Conservation (phyloP, 2,329 filamentous ascomycete species). For the Blumeriella jaapii region DNA sequence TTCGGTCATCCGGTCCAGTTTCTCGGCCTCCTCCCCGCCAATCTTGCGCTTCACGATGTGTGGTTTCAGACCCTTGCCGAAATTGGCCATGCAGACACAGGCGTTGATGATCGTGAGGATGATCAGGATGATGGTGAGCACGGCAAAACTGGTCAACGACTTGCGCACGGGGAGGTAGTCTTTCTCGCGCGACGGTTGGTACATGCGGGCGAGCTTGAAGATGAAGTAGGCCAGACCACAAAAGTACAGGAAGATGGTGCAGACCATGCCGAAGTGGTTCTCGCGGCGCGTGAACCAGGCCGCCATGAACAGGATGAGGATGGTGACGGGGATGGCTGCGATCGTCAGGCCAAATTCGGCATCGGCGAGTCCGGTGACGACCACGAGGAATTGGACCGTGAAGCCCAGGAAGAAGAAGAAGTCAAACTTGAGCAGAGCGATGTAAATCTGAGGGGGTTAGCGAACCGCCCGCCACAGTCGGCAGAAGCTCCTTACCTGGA, state of each 20-base stretch:
- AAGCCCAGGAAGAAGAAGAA: conserved; percentile 99
- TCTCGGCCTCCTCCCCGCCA: conserved; percentile 35
- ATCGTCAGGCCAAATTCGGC: conserved; percentile 79
- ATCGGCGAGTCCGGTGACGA: conserved; percentile 59
- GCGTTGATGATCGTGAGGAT: conserved; percentile 81
- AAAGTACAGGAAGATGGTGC: conserved; percentile 75
- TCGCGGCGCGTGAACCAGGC: conserved; percentile 79
- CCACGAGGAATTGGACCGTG: conserved; percentile 93
- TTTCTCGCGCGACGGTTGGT: conserved; percentile 45
- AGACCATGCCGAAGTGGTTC: conserved; percentile 64
- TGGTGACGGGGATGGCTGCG: conserved; percentile 82
- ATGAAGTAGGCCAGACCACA: conserved; percentile 89
- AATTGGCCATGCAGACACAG: conserved; percentile 80
- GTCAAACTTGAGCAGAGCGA: conserved; percentile 94
- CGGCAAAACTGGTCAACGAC: conserved; percentile 84
- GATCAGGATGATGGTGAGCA: conserved; percentile 83
- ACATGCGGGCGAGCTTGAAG: conserved; percentile 97
- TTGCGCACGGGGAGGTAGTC: conserved; percentile 71
- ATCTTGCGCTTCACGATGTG: conserved; percentile 58
- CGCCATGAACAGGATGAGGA: conserved; percentile 74
- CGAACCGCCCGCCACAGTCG: conserved; percentile 2
- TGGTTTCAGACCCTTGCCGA: conserved; percentile 76
- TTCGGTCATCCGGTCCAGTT: conserved; percentile 37
- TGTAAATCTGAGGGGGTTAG: conserved; percentile 64
- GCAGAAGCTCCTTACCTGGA: conserved; percentile 58